Evolutionary conservation across 495 filamentous ascomycete genomes (phyloP).

Genomic region (Baudoinia panamericana): DNA sequence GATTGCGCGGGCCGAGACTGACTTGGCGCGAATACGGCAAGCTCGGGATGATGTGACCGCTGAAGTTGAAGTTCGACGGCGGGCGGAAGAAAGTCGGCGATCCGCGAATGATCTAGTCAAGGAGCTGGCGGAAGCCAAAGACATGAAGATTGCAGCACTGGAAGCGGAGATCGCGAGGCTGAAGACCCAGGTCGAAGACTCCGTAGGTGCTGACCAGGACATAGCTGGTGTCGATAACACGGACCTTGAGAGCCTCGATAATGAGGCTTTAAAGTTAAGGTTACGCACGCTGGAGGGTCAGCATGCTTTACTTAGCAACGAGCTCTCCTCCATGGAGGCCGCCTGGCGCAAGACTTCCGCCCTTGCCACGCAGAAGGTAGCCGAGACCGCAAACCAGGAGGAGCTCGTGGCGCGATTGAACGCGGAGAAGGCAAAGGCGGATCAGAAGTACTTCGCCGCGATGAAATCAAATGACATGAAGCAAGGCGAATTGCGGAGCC

Average conservation of each 20-base stretch:
- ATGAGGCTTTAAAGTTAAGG: conserved; percentile 60
- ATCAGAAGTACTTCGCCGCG: conserved; percentile 92
- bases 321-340: conserved; percentile 71
- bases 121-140: conserved; percentile 63
- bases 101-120: conserved; percentile 53
- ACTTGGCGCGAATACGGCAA: conserved; percentile 71
- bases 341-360: conserved; percentile 77
- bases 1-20: conserved; percentile 65
- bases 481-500: conserved; percentile 57
- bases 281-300: conserved; percentile 61
- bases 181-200: conserved; percentile 38
- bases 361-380: conserved; percentile 72
- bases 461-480: conserved; percentile 85
- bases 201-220: conserved; percentile 35
- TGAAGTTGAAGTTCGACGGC: conserved; percentile 67
- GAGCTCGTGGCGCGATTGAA: conserved; percentile 60
- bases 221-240: conserved; percentile 31
- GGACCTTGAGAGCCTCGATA: conserved; percentile 38
- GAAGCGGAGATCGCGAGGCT: conserved; percentile 71
- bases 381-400: conserved; percentile 59
- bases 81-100: conserved; percentile 62
- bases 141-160: conserved; percentile 60
- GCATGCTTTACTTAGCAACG: conserved; percentile 69
- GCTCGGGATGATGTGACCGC: conserved; percentile 71
- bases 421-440: conserved; percentile 88